Base-by-base conservation (phyloP, 495 filamentous ascomycete genomes). In the Penicillium parvum region DNA sequence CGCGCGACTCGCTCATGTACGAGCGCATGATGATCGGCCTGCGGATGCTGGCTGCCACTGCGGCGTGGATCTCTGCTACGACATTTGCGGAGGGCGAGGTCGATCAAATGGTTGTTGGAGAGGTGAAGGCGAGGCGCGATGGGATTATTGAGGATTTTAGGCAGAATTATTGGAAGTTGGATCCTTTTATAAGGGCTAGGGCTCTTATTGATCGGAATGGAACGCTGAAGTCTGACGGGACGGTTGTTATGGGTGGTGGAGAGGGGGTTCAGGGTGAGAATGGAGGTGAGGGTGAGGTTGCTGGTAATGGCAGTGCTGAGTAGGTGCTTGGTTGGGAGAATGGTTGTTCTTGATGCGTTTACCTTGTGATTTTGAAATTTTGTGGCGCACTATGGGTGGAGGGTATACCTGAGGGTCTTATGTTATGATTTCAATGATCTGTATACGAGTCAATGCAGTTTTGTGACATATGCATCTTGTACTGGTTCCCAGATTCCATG, bases 91-190 rank as follows among this genome's bases (percentile, higher is more conserved):
- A 44, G 9, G 40, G 35, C 7, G 36, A 23, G 10, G 22, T 77
- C 81, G 37, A 51, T 28, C 28, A 19, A 4, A 36, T 15, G 5
- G 36, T 42, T 16, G 30, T 43, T 4, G 47, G 35, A 4, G 72
- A 73, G 33, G 76, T 86, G 35, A 63, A 66, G 7, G 66, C 55
- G 9, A 72, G 77, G 7, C 69, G 73, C 33, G 74, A 81, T 16
- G 65, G 64, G 27, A 57, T 94, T 4, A 48, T 61, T 25, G 47
- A 55, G 11, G 45, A 55, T 4, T 61, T 58, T 20, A 23, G 71
- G 26, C 67, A 69, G 26, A 84, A 85, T 49, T 91, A 92, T 55
- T 92, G 88, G 87, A 67, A 55, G 1, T 43, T 85, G 7, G 82
- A 86, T 49, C 79, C 77, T 1, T 83, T 84, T 60, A 25, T 85